phyloP scores from a whole-genome alignment of 148 eudicot genomes.

The Silene uniflora region DNA sequence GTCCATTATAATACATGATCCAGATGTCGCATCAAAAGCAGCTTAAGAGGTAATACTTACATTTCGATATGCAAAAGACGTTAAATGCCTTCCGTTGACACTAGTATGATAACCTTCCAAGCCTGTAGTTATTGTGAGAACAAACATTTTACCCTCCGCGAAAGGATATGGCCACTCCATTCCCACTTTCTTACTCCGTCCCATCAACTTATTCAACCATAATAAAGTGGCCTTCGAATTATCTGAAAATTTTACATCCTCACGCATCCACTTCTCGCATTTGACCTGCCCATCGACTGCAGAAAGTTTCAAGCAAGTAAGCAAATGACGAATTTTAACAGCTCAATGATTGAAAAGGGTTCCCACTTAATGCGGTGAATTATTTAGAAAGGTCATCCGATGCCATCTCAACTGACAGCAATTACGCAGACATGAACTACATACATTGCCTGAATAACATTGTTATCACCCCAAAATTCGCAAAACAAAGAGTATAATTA shows the following conservation, averaged over 20 bases:
- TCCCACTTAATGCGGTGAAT: not conserved
- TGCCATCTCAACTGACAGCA: not conserved
- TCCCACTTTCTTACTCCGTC: conserved; percentile 46
- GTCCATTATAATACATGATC: no score
- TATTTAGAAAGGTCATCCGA: not conserved
- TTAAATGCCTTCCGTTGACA: conserved; percentile 74
- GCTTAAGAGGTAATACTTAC: conserved; percentile 38
- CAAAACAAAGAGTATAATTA: not conserved
- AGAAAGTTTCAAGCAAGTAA: conserved; percentile 9
- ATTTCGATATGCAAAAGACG: conserved; percentile 74
- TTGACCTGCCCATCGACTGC: conserved; percentile 75
- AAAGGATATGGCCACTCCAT: conserved; percentile 75
- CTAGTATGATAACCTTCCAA: conserved; percentile 79
- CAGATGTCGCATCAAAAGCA: not conserved
- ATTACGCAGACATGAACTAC: not conserved
- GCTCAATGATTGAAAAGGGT: not conserved
- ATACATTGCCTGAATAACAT: not conserved
- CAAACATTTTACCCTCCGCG: conserved; percentile 64
- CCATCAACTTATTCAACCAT: conserved; percentile 69
- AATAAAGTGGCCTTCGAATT: conserved; percentile 53
- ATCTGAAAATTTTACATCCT: conserved; percentile 39
- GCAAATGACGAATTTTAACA: not conserved
- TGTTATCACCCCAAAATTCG: no score
- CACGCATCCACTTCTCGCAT: conserved; percentile 77
- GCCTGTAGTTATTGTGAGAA: conserved; percentile 66